Evolutionary conservation across 2,329 filamentous ascomycete genomes (phyloP).

Genomic region (Periconia macrospinosa): DNA sequence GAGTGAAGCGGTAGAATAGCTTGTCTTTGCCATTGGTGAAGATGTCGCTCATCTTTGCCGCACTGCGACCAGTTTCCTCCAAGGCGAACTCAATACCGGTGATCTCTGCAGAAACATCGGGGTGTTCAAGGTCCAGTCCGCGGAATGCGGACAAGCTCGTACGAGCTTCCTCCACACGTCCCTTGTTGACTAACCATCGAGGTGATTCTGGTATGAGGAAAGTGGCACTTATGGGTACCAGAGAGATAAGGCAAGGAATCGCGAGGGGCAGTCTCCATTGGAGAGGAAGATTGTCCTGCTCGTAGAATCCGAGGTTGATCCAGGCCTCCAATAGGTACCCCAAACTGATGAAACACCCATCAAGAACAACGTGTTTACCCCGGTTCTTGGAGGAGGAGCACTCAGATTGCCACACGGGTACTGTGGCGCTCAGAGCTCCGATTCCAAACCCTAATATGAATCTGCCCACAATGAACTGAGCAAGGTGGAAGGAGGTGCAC

Average conservation of each 20-base stretch:
- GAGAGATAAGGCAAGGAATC: conserved; percentile 60
- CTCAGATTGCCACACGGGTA: conserved; percentile 52
- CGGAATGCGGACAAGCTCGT: conserved; percentile 44
- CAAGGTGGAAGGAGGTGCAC: conserved; percentile 48
- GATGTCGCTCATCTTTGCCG: conserved; percentile 60
- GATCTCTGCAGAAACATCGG: conserved; percentile 64
- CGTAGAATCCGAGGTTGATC: conserved; percentile 59
- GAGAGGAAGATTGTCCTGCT: conserved; percentile 59
- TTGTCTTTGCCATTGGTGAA: conserved; percentile 62
- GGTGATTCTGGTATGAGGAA: conserved; percentile 74
- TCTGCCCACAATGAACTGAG: conserved; percentile 51
- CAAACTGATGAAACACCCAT: conserved; percentile 51
- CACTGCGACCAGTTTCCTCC: conserved; percentile 57
- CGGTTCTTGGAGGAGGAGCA: conserved; percentile 43
- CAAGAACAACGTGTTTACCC: conserved; percentile 45
- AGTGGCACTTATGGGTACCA: conserved; percentile 59
- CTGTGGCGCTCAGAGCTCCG: conserved; percentile 47
- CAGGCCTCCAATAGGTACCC: conserved; percentile 52
- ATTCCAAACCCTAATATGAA: conserved; percentile 50
- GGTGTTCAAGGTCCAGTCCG: conserved; percentile 41
- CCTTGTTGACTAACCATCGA: conserved; percentile 68
- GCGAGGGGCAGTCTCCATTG: conserved; percentile 71
- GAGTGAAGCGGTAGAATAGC: conserved; percentile 63
- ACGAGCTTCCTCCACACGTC: conserved; percentile 67
- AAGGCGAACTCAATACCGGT: conserved; percentile 60